Percentiles rank a stretch among this genome's conserved stretches.
phyloP scores from a whole-genome alignment of 345 rosid species.

The Erucastrum elatum region DNA sequence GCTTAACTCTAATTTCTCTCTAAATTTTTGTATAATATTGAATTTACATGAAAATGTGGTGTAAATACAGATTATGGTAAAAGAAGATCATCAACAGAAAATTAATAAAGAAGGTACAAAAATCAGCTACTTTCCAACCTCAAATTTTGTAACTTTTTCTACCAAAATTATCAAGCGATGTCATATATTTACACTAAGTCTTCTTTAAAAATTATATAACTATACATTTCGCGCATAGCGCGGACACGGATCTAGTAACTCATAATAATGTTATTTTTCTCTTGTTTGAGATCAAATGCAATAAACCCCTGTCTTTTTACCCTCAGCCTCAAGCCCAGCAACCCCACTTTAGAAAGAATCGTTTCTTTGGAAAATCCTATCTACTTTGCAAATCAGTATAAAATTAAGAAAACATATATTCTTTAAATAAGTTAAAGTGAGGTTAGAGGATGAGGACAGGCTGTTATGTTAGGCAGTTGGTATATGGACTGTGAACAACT shows the following conservation, averaged over 20 bases:
- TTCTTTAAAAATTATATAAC: no score
- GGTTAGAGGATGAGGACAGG: conserved; percentile 11
- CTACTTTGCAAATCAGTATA: neutral
- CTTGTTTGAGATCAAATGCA: neutral
- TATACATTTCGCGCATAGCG: no score
- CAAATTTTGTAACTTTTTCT: no score
- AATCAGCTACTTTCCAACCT: no score
- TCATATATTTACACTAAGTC: no score
- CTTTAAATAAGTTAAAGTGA: neutral
- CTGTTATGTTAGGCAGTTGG: conserved; percentile 26
- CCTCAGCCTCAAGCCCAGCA: neutral
- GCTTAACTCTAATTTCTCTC: neutral
- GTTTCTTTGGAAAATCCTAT: neutral
- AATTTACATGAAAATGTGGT: no score
- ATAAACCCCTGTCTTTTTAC: neutral
- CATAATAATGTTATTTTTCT: neutral
- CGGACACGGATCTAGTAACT: no score
- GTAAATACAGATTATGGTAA: no score
- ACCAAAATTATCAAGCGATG: no score
- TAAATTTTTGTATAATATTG: no score
- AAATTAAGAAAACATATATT: neutral
- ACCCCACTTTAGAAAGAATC: neutral
- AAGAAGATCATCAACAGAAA: no score
- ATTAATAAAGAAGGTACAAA: no score
- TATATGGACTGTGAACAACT: neutral